A percentile compares a stretch with the other conserved stretches of the same genome.
Conservation (phyloP, 768 basidiomycete species). For the Kondoa malvinella region DNA sequence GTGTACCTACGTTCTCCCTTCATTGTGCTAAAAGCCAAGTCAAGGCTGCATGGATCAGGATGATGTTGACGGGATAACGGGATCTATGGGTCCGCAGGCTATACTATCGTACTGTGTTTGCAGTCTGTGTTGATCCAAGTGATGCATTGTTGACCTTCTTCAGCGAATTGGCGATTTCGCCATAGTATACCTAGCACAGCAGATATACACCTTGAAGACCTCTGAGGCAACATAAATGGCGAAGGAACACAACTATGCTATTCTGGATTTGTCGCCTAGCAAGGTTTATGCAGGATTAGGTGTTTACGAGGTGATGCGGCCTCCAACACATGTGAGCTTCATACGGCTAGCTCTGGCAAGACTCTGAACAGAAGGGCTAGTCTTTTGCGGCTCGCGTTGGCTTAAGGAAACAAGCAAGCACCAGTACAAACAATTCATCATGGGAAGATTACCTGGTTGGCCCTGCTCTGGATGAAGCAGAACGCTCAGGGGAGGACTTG, state of each 20-base stretch:
- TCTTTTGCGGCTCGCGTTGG: not conserved
- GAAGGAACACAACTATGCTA: slow-evolving; percentile 2
- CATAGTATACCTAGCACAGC: no score
- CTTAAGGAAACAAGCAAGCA: not conserved
- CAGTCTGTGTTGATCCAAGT: no score
- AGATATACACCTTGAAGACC: no score
- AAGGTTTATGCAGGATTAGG: not conserved
- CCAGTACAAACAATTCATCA: slow-evolving; percentile 4
- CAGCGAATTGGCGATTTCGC: no score
- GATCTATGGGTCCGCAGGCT: no score
- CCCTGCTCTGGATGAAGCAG: slow-evolving; percentile 57
- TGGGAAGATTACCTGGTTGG: slow-evolving; percentile 63
- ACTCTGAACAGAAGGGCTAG: not conserved
- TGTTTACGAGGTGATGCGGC: slow-evolving; percentile 2
- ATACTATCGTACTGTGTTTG: no score
- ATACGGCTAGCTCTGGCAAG: not conserved
- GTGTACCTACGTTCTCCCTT: no score
- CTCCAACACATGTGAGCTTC: not conserved
- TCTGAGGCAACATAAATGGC: not conserved
- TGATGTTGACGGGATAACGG: no score
- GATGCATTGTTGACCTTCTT: no score
- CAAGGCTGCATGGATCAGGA: no score
- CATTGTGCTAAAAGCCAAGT: no score
- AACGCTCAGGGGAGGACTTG: slow-evolving; percentile 55
- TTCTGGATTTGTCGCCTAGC: slow-evolving; percentile 5